Percentiles rank a stretch among this genome's conserved stretches.
These are phyloP conservation scores for Mucor racemosus DNA, from an alignment of 371 early-diverging fungal genomes.

Conservation along the genomic window DNA sequence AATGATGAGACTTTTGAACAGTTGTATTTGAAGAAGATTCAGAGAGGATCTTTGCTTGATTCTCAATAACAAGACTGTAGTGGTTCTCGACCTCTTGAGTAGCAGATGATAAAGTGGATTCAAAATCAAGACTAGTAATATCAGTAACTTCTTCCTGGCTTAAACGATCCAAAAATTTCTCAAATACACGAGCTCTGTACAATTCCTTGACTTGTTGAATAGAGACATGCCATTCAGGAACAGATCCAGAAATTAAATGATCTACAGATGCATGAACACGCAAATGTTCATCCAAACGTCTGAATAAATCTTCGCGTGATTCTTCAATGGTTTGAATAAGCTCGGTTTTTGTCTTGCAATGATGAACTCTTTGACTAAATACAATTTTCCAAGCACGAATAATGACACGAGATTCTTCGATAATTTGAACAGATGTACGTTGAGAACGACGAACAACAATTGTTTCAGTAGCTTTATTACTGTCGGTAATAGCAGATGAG, in stretches of 20 bases:
- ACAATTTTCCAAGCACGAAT: constrained; percentile 45
- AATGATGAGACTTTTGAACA: neutral
- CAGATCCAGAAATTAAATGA: constrained; percentile 24
- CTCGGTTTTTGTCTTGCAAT: constrained; percentile 37
- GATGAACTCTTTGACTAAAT: constrained; percentile 37
- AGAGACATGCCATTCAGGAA: constrained; percentile 38
- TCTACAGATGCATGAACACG: constrained; percentile 35
- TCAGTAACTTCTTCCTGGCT: constrained; percentile 18
- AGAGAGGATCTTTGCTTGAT: constrained; percentile 20
- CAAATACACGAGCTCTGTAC: constrained; percentile 42
- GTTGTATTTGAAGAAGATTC: neutral
- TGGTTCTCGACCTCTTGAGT: constrained; percentile 34
- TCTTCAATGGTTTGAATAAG: constrained; percentile 32
- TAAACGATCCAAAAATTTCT: constrained; percentile 31
- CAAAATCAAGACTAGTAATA: constrained; percentile 28
- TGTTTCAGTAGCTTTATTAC: constrained; percentile 21
- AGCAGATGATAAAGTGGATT: constrained; percentile 21
- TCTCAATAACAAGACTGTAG: constrained; percentile 22
- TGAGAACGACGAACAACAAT: constrained; percentile 24
- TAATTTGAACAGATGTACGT: constrained; percentile 26
- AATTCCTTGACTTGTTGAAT: constrained; percentile 43
- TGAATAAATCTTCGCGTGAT: constrained; percentile 36
- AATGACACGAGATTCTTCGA: constrained; percentile 37
- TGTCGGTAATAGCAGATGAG: constrained; percentile 22
- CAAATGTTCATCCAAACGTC: constrained; percentile 39